Evolutionary conservation across 2,329 filamentous ascomycete species (phyloP).

Genomic region (Fusarium globosum): DNA sequence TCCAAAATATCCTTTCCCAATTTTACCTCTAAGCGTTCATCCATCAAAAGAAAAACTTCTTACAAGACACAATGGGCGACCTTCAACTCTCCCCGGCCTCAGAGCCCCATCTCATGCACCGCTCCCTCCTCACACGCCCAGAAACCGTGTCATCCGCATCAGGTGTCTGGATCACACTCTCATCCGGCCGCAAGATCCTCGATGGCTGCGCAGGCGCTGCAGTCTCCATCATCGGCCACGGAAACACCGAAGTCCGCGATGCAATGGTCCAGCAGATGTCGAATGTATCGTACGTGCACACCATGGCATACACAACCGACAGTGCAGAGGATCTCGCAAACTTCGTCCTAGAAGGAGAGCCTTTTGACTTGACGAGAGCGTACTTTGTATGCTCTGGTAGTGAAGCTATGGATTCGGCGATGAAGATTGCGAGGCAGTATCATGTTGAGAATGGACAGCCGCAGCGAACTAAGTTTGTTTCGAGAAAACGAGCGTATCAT

Average conservation of each 20-base stretch:
- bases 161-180: constrained; percentile 51
- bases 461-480: constrained; percentile 54
- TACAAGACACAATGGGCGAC: neutral
- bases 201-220: constrained; percentile 81
- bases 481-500: constrained; percentile 58
- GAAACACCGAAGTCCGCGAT: constrained; percentile 67
- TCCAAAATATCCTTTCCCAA: rapidly evolving
- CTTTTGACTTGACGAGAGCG: constrained; percentile 51
- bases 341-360: constrained; percentile 53
- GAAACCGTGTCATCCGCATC: constrained; percentile 56
- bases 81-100: neutral
- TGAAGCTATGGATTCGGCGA: constrained; percentile 59
- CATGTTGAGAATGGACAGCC: constrained; percentile 54
- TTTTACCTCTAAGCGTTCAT: rapidly evolving
- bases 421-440: constrained; percentile 63
- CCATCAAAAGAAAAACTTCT: rapidly evolving
- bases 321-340: constrained; percentile 55
- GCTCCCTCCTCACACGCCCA: constrained; percentile 47
- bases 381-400: constrained; percentile 51
- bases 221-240: constrained; percentile 68
- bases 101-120: constrained; percentile 48
- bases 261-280: constrained; percentile 71
- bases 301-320: constrained; percentile 58
- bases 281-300: constrained; percentile 60
- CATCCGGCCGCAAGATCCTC: constrained; percentile 60